phyloP scores from a whole-genome alignment of 2,329 filamentous ascomycete species.

The Alternaria incomplexa region DNA sequence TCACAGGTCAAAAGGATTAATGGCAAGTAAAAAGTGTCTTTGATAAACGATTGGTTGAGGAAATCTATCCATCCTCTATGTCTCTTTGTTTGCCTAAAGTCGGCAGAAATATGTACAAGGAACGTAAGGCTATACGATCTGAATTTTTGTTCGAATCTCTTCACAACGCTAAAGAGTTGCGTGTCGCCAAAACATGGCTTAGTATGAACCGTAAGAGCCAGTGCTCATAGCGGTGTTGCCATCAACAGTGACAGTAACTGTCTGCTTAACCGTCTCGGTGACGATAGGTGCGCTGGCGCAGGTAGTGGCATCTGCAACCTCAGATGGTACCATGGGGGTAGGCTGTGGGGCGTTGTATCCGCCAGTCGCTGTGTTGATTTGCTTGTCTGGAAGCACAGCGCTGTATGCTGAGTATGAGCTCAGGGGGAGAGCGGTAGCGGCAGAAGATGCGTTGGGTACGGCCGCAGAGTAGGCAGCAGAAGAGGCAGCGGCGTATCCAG shows the following conservation, averaged over 20 bases:
- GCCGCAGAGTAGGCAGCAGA: conserved; percentile 1
- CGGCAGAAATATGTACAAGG: conserved; percentile 8
- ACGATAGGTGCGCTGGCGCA: conserved; percentile 17
- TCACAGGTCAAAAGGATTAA: neutral
- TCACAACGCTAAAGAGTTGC: neutral
- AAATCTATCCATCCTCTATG: neutral
- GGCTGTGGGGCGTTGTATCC: conserved; percentile 5
- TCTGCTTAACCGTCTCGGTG: conserved; percentile 31
- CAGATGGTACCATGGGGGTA: conserved; percentile 1
- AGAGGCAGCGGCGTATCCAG: neutral
- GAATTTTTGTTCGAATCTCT: neutral
- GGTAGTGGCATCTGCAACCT: conserved; percentile 9
- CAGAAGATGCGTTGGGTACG: neutral
- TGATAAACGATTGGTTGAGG: neutral
- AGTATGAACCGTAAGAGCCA: conserved; percentile 7
- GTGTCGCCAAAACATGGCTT: neutral
- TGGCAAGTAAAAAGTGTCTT: neutral
- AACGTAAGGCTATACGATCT: neutral
- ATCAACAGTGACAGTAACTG: conserved; percentile 32
- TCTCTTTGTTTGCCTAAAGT: neutral
- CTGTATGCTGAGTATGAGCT: conserved; percentile 4
- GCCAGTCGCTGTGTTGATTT: neutral
- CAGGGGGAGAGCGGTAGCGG: conserved; percentile 9
- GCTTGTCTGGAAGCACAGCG: conserved; percentile 22
- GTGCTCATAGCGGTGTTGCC: conserved; percentile 1